phyloP scores from a whole-genome alignment of 208 protist genomes.

The Acanthamoeba triangularis region DNA sequence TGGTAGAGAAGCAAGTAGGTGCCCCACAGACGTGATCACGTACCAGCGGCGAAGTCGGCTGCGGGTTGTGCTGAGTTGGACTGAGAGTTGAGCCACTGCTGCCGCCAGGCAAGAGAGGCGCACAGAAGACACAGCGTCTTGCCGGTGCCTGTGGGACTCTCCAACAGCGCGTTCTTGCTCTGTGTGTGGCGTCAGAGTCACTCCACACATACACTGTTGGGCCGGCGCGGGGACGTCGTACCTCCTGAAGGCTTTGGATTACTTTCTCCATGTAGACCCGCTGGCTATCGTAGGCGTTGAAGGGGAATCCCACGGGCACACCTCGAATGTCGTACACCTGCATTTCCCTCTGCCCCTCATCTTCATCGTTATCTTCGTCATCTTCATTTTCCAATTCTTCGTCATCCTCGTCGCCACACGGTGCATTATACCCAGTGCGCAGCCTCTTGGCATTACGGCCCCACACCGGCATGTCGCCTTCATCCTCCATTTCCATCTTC shows the following conservation, averaged over 20 bases:
- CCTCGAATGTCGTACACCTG: conserved; percentile 82
- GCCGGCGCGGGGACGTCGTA: background rate
- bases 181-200: background rate
- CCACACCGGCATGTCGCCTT: background rate
- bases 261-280: conserved; percentile 97
- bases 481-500: conserved; percentile 46
- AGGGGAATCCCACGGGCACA: conserved; percentile 93
- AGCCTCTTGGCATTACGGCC: conserved; percentile 14
- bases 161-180: conserved; percentile 95
- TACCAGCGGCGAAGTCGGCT: background rate
- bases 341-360: conserved; percentile 17
- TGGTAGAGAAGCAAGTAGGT: background rate
- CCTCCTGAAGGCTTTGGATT: conserved; percentile 92
- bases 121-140: conserved; percentile 99
- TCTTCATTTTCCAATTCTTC: background rate
- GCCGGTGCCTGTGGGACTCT: conserved; percentile 98
- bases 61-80: background rate
- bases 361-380: conserved; percentile 34
- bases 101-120: conserved; percentile 95
- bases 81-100: background rate
- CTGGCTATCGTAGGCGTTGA: conserved; percentile 96
- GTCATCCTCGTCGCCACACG: background rate
- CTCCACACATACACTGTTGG: too few species aligned
- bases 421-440: background rate
- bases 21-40: background rate